Evolutionary conservation across 192 early-diverging fungal genomes (phyloP), one percentile per base, ranked within the genome.

Genomic region (Polychytrium aggregatum): DNA sequence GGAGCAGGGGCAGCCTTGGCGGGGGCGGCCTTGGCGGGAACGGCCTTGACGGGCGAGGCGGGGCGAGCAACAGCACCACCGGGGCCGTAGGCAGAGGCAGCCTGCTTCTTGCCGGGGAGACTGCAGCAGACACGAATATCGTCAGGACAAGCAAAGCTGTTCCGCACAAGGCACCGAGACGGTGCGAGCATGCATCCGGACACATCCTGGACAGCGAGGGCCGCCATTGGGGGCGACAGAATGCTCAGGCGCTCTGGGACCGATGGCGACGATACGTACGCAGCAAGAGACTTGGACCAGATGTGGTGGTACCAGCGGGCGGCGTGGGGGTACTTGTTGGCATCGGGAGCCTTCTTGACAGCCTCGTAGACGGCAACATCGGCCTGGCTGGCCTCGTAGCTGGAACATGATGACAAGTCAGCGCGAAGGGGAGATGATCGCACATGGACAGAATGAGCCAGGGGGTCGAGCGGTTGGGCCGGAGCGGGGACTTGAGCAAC

Each of bases 261-360:
- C n/a, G n/a, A n/a, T n/a, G n/a, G n/a, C n/a, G n/a, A n/a, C n/a
- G n/a, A n/a, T n/a, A n/a, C n/a, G n/a, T n/a, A n/a, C n/a, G n/a
- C n/a, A n/a, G n/a, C n/a, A n/a, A n/a, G n/a, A n/a, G n/a, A n/a
- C n/a, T n/a, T n/a, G n/a, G n/a, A n/a, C n/a, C 62, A 37, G 57
- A 97, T 86, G 82, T 97, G 90, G 65, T 80, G 82, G 82, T 90
- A 92, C 92, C 92, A 97, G 71, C 92, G 84, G 56, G 85, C 81
- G 50, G 83, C 81, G 65, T 97, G 85, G 50, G 88, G 90, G 72
- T 76, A 88, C 50, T 48, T 59, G 55, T 81, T 78, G 43, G 80
- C 72, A n/a, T n/a, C n/a, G 55, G 88, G 87, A 49, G 79, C 85
- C 42, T 66, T 76, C 37, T 74, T 53, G 48, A 91, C 59, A 27